Evolutionary conservation across 257 asterid species (phyloP), one percentile per base, ranked within the genome.

Genomic region (Cruciata laevipes): DNA sequence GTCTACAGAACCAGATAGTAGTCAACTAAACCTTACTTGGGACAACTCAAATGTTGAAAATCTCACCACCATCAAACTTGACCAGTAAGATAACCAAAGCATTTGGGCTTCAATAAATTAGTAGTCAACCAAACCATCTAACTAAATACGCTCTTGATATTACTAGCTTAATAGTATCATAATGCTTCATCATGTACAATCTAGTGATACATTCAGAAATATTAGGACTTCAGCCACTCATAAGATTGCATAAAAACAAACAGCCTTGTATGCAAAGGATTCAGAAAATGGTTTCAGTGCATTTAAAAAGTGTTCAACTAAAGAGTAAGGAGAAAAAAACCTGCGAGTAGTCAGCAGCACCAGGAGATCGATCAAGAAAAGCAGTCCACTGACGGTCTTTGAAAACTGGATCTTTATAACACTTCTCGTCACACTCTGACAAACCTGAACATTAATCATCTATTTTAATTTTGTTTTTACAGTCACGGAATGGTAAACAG

Each of bases 311-410:
- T 7, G 56, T 75, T 60, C 25, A 24, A 61, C 58, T 21, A 58
- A 25, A 55, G 49, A 67, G 42, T 58, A 69, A 64, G 59, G 27
- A 44, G 63, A 35, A 32, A 63, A 12, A 67, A 76, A 85, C 96
- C 96, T 88, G 89, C 0, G 97, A 88, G 72, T 86, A 83, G 89
- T 78, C 79, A 65, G 77, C 84, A 71, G 96, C 83, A 75, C 99
- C 99, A 61, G 99, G 99, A 76, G 99, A 89, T 13, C 99, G 97
- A 72, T 93, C 99, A 20, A 93, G 90, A 64, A 81, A 93, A 68
- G 96, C 88, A 81, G 97, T 93, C 99, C 99, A 93, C 72, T 93
- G 79, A 69, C 70, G 81, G 84, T 93, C 91, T 80, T 90, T 88
- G 32, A 93, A 77, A 73, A 93, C 99, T 0, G 99, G 97, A 71